A percentile compares a stretch with the other conserved stretches of the same genome.
These are phyloP conservation scores for Verticillium alfalfae DNA, from an alignment of 2,329 filamentous ascomycete genomes.

Conservation along the genomic window DNA sequence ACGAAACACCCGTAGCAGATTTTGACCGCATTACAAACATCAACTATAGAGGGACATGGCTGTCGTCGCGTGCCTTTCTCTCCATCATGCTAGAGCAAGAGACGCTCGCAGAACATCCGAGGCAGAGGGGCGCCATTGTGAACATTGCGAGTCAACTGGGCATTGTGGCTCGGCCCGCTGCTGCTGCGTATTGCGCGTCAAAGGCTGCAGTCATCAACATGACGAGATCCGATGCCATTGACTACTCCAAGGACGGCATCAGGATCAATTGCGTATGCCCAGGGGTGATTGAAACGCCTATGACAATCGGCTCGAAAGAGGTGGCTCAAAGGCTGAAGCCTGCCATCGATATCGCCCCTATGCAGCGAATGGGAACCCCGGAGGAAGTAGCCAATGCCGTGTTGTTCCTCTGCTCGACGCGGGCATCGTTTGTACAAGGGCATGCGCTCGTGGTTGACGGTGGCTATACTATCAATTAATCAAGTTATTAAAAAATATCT, in stretches of 20 bases:
- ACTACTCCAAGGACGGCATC: conserved; percentile 40
- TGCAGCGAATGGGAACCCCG: conserved; percentile 43
- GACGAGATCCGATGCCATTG: conserved; percentile 50
- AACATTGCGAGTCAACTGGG: conserved; percentile 49
- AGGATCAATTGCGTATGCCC: conserved; percentile 57
- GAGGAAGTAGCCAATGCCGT: conserved; percentile 44
- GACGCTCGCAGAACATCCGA: conserved; percentile 29
- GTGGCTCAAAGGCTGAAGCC: conserved; percentile 30
- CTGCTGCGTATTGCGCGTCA: conserved; percentile 52
- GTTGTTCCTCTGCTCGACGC: conserved; percentile 41
- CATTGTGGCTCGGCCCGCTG: conserved; percentile 37
- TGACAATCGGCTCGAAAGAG: conserved; percentile 35
- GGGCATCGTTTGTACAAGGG: conserved; percentile 46
- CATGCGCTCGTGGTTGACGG: conserved; percentile 48
- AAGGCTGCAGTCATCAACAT: conserved; percentile 55
- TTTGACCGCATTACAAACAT: conserved; percentile 50
- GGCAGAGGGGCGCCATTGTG: conserved; percentile 41
- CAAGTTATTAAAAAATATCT: neutral
- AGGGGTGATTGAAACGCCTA: conserved; percentile 52
- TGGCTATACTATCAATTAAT: conserved; percentile 42
- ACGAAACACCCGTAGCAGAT: conserved; percentile 37
- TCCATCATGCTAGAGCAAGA: conserved; percentile 39
- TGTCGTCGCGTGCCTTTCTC: conserved; percentile 37
- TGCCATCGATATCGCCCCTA: conserved; percentile 39
- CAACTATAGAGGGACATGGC: conserved; percentile 48